These are phyloP conservation scores for Rhodotorula glutinis DNA, from an alignment of 1,284 basidiomycete species.

Conservation along the genomic window DNA sequence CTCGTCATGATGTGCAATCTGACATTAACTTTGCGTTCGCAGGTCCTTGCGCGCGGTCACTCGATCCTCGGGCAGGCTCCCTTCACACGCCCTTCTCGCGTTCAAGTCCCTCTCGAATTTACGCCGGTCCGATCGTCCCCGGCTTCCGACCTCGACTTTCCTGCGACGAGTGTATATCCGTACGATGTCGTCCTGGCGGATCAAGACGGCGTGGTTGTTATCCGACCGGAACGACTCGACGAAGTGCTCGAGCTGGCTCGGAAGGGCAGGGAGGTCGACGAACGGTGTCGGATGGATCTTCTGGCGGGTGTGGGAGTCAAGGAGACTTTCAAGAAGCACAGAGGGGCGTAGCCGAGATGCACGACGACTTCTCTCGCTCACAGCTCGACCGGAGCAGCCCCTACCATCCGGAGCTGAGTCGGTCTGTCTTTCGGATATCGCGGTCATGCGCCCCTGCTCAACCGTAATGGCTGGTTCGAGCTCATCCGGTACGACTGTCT, in stretches of 20 bases:
- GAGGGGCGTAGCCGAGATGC: conserved; percentile 54
- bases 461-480: too few relatives aligned
- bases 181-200: conserved; percentile 84
- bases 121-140: conserved; percentile 36
- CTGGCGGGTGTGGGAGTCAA: conserved; percentile 68
- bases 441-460: too few relatives aligned
- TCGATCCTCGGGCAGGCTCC: conserved; percentile 84
- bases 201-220: conserved; percentile 82
- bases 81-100: conserved; percentile 75
- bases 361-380: too few relatives aligned
- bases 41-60: conserved; percentile 69
- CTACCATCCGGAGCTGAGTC: too few relatives aligned
- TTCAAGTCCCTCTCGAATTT: conserved; percentile 60
- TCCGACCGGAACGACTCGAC: conserved; percentile 60
- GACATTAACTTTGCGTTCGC: not conserved
- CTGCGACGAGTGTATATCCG: conserved; percentile 59
- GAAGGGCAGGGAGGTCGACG: conserved; percentile 67
- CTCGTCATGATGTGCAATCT: too few relatives aligned
- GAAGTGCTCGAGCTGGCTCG: conserved; percentile 62
- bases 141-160: conserved; percentile 44
- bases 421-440: too few relatives aligned
- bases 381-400: too few relatives aligned
- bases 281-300: conserved; percentile 71
- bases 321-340: conserved; percentile 71
- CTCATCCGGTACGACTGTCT: too few relatives aligned